Base-by-base conservation (phyloP, 805 yeast genomes). In the Kazachstania psychrophila region DNA sequence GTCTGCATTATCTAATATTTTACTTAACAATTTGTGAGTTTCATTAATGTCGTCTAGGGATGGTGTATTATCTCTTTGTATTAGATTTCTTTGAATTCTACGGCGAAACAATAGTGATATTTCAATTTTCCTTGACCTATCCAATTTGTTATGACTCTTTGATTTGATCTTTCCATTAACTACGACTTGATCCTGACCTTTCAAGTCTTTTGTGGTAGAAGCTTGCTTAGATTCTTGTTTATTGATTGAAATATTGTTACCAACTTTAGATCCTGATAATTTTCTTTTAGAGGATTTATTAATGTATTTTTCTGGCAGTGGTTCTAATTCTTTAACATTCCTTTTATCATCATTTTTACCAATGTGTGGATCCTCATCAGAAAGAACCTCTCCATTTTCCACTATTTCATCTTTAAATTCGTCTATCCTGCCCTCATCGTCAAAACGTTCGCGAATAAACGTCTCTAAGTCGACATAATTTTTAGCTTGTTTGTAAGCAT, bases 51-150 rank as follows among this genome's bases (percentile, higher is more conserved):
- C 58, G 8, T 41, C 48, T 6, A 36, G 33, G 10, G 51, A 37
- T 10, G 62, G 61, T 6, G 55, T 49, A 2, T 36, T 33, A 10
- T 49, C 55, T 25, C 62, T 47, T 42, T 58, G 62, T 15, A 58
- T 48, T 33, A 58, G 33, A 33, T 53, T 54, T 26, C 47, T 46
- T 32, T 58, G 62, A 11, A 58, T 43, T 38, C 56, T 55, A 17
- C 60, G 45, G 11, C 62, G 51, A 18, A 58, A 48, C 9, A 56
- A 36, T 23, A 45, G 28, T 8, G 56, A 46, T 14, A 56, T 55
- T 34, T 58, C 61, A 5, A 52, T 36, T 25, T 49, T 45, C 10
- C 54, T 47, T 12, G 51, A 33, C 23, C 42, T 41, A 34, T 58
- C 61, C 16, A 56, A 39, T 25, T 42, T 49, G n/a, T 36, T 41